Evolutionary conservation across 371 early-diverging fungal genomes (phyloP).

Genomic region (Mucor mucedo): DNA sequence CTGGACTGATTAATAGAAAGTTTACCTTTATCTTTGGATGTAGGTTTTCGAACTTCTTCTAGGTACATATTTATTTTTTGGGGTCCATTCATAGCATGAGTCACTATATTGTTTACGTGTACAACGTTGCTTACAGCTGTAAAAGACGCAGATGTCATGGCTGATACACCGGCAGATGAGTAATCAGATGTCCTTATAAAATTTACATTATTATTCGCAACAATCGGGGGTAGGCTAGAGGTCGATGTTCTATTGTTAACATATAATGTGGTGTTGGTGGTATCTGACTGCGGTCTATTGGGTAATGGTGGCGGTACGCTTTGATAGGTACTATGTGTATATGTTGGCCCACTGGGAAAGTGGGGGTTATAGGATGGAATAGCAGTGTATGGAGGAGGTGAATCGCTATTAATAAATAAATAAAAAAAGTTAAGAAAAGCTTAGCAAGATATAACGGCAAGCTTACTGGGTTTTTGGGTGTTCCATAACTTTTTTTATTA

Average conservation of each 20-base stretch:
- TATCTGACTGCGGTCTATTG: not conserved
- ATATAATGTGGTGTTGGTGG: not conserved
- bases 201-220: too few species aligned
- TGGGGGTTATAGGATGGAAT: not conserved
- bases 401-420: not conserved
- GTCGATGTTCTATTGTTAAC: too few species aligned
- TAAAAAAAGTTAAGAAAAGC: not conserved
- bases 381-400: not conserved
- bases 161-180: too few species aligned
- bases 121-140: not conserved
- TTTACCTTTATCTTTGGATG: not conserved
- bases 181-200: too few species aligned
- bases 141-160: not conserved
- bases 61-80: too few species aligned
- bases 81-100: too few species aligned
- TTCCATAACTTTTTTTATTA: too few species aligned
- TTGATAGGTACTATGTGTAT: not conserved
- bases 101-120: too few species aligned
- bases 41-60: too few species aligned
- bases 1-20: constrained; percentile 6
- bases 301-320: not conserved
- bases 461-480: too few species aligned
- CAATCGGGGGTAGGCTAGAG: too few species aligned
- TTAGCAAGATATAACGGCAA: not conserved
- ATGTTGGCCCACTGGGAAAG: not conserved